Conservation (phyloP, 768 basidiomycete genomes). For the Rhizopogon vulgaris region DNA sequence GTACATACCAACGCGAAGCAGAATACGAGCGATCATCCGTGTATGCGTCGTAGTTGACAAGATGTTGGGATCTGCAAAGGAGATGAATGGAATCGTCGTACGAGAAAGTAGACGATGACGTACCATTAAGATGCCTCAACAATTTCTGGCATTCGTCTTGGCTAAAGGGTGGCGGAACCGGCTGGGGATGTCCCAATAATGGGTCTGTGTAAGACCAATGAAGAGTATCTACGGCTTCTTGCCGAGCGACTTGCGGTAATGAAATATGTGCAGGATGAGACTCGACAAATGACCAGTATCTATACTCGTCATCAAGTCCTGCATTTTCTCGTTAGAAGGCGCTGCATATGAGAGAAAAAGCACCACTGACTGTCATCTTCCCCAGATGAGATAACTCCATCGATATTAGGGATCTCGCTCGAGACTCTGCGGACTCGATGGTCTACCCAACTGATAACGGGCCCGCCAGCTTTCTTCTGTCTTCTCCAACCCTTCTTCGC, state of each 20-base stretch:
- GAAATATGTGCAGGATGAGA: constrained; percentile 67
- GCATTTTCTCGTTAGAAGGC: not conserved
- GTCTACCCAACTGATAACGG: constrained; percentile 56
- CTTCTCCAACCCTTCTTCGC: constrained; percentile 24
- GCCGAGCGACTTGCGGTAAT: constrained; percentile 48
- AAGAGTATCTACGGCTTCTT: constrained; percentile 69
- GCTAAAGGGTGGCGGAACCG: constrained; percentile 59
- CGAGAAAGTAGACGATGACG: constrained; percentile 1
- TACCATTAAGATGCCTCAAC: constrained; percentile 45
- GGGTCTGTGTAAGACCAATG: constrained; percentile 83
- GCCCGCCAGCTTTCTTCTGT: constrained; percentile 24
- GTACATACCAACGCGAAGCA: constrained; percentile 59
- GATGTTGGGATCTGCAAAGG: constrained; percentile 14
- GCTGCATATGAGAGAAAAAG: not conserved
- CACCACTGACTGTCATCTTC: constrained; percentile 37
- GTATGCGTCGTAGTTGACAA: constrained; percentile 41
- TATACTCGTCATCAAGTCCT: constrained; percentile 73
- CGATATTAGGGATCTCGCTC: constrained; percentile 34
- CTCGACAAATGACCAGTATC: constrained; percentile 81
- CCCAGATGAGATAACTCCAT: constrained; percentile 15
- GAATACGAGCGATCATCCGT: constrained; percentile 60
- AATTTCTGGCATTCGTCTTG: constrained; percentile 77
- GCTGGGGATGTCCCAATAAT: constrained; percentile 53
- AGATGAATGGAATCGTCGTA: not conserved
- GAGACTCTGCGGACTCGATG: constrained; percentile 52